phyloP scores from a whole-genome alignment of 495 filamentous ascomycete genomes.

The Lophium mytilinum region DNA sequence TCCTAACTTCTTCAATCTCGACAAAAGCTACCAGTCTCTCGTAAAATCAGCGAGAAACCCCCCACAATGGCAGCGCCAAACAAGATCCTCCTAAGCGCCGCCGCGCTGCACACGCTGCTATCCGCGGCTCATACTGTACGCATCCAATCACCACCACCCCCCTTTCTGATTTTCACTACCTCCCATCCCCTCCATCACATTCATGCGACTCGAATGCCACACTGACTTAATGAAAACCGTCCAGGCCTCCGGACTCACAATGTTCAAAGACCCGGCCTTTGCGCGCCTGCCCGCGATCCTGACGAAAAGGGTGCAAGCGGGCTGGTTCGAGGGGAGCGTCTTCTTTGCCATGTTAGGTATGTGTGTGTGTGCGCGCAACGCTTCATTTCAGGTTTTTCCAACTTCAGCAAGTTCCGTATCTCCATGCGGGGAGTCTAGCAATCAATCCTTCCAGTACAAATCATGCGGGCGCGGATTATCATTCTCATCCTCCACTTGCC shows the following conservation, averaged over 20 bases:
- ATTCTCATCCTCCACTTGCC: too few relatives aligned
- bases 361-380: too few relatives aligned
- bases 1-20: too few relatives aligned
- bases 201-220: neutral
- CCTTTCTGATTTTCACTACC: neutral
- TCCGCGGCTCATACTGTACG: conserved; percentile 20
- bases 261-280: conserved; percentile 16
- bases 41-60: too few relatives aligned
- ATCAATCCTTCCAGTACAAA: too few relatives aligned
- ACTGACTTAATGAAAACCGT: neutral
- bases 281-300: conserved; percentile 9
- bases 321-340: conserved; percentile 23
- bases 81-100: conserved; percentile 12
- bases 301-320: conserved; percentile 4
- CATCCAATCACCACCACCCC: neutral
- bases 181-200: neutral
- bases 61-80: neutral
- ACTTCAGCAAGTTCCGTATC: too few relatives aligned
- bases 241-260: conserved; percentile 16
- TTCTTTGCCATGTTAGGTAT: conserved; percentile 20
- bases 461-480: too few relatives aligned
- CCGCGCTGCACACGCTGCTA: conserved; percentile 9
- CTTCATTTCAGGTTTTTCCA: too few relatives aligned
- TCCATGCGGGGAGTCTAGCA: too few relatives aligned
- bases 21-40: too few relatives aligned